Conservation (phyloP, 805 yeast species). For the Saturnispora diversa region DNA sequence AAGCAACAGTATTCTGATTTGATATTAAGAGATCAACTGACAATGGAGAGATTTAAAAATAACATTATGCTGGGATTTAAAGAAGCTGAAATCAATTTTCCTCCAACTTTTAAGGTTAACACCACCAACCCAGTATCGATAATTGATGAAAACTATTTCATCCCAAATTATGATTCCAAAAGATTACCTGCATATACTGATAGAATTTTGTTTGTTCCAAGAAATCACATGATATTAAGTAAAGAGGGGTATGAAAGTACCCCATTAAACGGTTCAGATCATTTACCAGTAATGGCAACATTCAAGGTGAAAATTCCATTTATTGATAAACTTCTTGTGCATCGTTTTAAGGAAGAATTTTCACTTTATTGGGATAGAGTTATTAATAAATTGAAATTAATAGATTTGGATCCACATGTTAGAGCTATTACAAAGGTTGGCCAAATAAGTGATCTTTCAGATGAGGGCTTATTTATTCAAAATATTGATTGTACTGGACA, state of each 20-base stretch:
- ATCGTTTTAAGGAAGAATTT: conserved; percentile 28
- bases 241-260: conserved; percentile 20
- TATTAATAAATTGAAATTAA: conserved; percentile 28
- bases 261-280: conserved; percentile 38
- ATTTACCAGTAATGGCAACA: conserved; percentile 43
- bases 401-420: conserved; percentile 30
- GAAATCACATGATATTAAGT: conserved; percentile 14
- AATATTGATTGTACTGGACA: background rate
- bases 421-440: conserved; percentile 4
- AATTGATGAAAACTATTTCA: background rate
- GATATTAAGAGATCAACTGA: conserved; percentile 38
- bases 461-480: conserved; percentile 1
- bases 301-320: conserved; percentile 28
- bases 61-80: conserved; percentile 36
- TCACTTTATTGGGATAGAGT: conserved; percentile 25
- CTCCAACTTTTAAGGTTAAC: conserved; percentile 45
- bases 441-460: background rate
- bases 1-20: conserved; percentile 29
- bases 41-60: conserved; percentile 28
- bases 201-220: conserved; percentile 37
- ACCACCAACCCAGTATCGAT: background rate
- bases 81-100: conserved; percentile 41
- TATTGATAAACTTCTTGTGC: conserved; percentile 33
- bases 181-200: conserved; percentile 56
- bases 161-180: conserved; percentile 22